Conservation (phyloP, 495 filamentous ascomycete species). For the Neurospora intermedia region DNA sequence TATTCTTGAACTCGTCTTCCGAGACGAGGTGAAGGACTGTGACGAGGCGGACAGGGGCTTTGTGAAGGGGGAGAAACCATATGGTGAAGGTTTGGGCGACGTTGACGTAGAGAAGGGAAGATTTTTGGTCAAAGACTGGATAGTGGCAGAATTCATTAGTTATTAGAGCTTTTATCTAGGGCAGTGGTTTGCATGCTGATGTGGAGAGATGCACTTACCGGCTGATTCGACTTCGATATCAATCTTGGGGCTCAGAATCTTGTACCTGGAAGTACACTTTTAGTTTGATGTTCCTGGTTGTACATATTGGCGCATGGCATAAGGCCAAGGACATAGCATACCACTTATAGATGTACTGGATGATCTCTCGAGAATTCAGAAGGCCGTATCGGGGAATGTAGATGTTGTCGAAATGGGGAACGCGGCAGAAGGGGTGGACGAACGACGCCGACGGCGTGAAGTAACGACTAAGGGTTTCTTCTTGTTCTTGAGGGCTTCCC, state of each 20-base stretch:
- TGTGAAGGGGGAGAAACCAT: slow-evolving; percentile 66
- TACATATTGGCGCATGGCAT: background rate
- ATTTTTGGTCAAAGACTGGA: slow-evolving; percentile 55
- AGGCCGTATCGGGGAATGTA: slow-evolving; percentile 34
- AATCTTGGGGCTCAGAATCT: slow-evolving; percentile 68
- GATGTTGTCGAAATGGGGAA: slow-evolving; percentile 43
- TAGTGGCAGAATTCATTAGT: background rate
- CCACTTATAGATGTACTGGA: slow-evolving; percentile 69
- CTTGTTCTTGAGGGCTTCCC: slow-evolving; percentile 51
- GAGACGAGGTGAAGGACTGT: slow-evolving; percentile 56
- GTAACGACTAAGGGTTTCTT: slow-evolving; percentile 51
- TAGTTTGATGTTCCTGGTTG: background rate
- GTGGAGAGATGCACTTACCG: slow-evolving; percentile 33
- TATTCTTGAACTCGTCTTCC: slow-evolving; percentile 8
- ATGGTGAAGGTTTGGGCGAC: slow-evolving; percentile 64
- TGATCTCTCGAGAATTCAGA: slow-evolving; percentile 46
- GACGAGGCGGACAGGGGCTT: slow-evolving; percentile 55
- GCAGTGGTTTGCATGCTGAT: background rate
- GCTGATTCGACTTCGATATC: slow-evolving; percentile 56
- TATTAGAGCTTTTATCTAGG: background rate
- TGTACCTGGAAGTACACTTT: slow-evolving; percentile 30
- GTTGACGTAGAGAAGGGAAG: slow-evolving; percentile 56
- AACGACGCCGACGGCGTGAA: slow-evolving; percentile 63
- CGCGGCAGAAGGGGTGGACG: slow-evolving; percentile 70
- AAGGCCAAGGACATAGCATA: slow-evolving; percentile 20